These are phyloP conservation scores for Ruellia speciosa DNA, from an alignment of 305 asterid species.

Conservation along the genomic window DNA sequence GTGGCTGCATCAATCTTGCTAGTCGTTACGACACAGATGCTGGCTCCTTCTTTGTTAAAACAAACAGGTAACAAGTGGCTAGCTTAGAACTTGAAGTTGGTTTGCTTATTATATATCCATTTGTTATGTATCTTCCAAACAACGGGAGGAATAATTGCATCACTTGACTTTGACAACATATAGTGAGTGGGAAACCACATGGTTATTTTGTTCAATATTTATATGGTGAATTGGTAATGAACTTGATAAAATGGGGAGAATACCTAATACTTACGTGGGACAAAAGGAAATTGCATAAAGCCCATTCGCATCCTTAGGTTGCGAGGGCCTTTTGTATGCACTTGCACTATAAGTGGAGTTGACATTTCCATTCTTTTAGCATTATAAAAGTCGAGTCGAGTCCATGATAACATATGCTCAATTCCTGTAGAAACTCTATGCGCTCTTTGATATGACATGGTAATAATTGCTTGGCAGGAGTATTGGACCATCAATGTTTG, in stretches of 20 bases:
- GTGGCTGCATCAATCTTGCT: conserved; percentile 89
- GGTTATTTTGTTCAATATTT: too few relatives aligned
- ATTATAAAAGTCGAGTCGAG: too few relatives aligned
- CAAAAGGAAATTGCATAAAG: not conserved
- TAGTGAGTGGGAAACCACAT: too few relatives aligned
- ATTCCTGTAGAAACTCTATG: not conserved
- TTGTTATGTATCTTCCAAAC: too few relatives aligned
- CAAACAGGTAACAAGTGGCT: conserved; percentile 53
- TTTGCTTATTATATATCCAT: too few relatives aligned
- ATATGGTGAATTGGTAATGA: not conserved
- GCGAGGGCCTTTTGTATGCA: not conserved
- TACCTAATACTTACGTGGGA: not conserved
- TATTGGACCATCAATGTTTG: conserved; percentile 81
- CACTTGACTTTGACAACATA: too few relatives aligned
- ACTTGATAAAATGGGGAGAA: not conserved
- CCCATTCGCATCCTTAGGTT: not conserved
- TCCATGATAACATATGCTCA: too few relatives aligned
- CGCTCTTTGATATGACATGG: conserved; percentile 11
- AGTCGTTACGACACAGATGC: conserved; percentile 75
- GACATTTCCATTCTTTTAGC: too few relatives aligned
- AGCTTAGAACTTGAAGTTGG: too few relatives aligned
- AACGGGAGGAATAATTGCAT: too few relatives aligned
- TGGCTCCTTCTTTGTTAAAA: conserved; percentile 80
- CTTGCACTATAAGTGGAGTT: too few relatives aligned
- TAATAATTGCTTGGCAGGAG: conserved; percentile 40